A percentile compares a stretch with the other conserved stretches of the same genome.
These are phyloP conservation scores for Clavaria fumosa DNA, from an alignment of 768 basidiomycete genomes.

Conservation along the genomic window DNA sequence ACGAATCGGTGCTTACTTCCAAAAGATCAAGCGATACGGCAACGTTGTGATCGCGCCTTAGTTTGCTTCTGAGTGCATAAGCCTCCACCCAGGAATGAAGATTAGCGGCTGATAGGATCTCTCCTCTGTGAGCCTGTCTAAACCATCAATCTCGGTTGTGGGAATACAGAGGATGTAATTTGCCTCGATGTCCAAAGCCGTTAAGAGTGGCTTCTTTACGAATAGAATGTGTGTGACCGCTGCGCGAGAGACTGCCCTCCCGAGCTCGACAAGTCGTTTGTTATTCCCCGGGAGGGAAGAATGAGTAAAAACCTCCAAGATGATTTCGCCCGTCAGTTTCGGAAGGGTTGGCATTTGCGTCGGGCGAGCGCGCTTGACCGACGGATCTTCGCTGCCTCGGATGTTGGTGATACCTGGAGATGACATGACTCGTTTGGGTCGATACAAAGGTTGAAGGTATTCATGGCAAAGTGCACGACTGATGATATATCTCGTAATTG, in stretches of 20 bases:
- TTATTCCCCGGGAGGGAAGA: constrained; percentile 44
- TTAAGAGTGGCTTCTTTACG: constrained; percentile 33
- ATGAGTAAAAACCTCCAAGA: constrained; percentile 60
- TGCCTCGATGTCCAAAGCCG: constrained; percentile 35
- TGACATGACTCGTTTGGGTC: too few species aligned
- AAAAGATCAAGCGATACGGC: constrained; percentile 20
- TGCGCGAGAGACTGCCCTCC: constrained; percentile 30
- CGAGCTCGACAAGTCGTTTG: constrained; percentile 39
- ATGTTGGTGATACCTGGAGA: too few species aligned
- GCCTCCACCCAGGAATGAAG: constrained; percentile 32
- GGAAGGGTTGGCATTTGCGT: constrained; percentile 32
- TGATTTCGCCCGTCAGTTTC: constrained; percentile 31
- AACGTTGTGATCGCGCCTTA: constrained; percentile 31
- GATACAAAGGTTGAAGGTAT: too few species aligned
- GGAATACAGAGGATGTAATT: constrained; percentile 12
- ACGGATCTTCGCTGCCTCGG: constrained; percentile 21
- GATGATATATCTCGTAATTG: too few species aligned
- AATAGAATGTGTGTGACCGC: constrained; percentile 34
- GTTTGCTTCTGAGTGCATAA: constrained; percentile 32
- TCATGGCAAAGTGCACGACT: too few species aligned
- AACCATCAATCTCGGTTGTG: not conserved
- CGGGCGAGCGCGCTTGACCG: constrained; percentile 5
- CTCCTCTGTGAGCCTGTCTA: constrained; percentile 18
- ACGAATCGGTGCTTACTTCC: constrained; percentile 23
- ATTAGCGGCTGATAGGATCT: constrained; percentile 26